Base-by-base conservation (phyloP, 2,329 filamentous ascomycete genomes). In the Saccharata proteae region DNA sequence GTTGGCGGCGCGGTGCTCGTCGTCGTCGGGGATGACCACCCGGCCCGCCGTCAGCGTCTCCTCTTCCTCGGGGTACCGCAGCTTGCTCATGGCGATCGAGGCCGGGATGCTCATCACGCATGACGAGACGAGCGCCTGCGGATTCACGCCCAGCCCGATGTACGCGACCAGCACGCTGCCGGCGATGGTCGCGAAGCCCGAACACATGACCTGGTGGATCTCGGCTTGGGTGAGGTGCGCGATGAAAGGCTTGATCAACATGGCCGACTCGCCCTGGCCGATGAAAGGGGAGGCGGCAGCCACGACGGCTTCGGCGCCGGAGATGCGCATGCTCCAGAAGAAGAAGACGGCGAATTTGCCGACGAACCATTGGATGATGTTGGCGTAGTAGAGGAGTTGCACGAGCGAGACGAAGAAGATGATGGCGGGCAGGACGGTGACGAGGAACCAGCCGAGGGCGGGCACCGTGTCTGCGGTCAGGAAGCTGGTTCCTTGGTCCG, bases 51-150 rank as follows among this genome's bases (percentile, higher is more conserved):
- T 93, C 20, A 93, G 64, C 0, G 83, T 81, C 56, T 88, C 80
- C 54, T 93, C 83, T 3, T 74, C 78, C 60, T 93, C 86, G 3
- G 86, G 86, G 54, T 80, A 93, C 35, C 86, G 79, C 46, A 93
- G 68, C 62, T 93, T 93, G 40, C 80, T 88, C 38, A 90, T 77
- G 30, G 85, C 85, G 10, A 94, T 68, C 3, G 84, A 92, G 1
- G 85, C 85, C 0, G 86, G 86, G 41, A 93, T 93, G 45, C 80
- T 86, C 86, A 94, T 94, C 54, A 93, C 85, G 51, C 85, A 93
- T 6, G 81, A 86, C 2, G 83, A 93, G 16, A 93, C 79, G 27
- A 94, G 66, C 3, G 82, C 85, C 53, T 92, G 80, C 1, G 81
- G 66, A 54, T 85, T 90, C 34, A 93, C 67, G 23, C 85, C 85